These are phyloP conservation scores for Kluyveromyces sp. DNA, from an alignment of 1,139 yeast species.

Conservation along the genomic window DNA sequence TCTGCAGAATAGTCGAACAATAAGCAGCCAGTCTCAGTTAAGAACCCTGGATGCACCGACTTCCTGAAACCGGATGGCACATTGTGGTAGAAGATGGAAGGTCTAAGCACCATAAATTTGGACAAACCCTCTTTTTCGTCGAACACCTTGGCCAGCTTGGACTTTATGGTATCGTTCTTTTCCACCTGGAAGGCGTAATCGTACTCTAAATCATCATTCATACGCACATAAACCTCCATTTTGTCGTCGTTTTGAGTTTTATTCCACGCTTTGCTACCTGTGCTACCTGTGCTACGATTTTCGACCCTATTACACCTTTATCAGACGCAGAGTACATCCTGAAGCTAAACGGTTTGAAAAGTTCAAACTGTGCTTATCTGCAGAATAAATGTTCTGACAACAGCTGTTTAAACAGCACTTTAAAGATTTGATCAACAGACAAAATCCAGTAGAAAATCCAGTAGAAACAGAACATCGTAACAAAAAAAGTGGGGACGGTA, in stretches of 20 bases:
- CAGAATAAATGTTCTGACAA: background rate
- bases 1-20: constrained; percentile 59
- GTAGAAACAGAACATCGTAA: background rate
- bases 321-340: too few species aligned
- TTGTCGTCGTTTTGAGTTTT: too few species aligned
- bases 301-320: too few species aligned
- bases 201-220: constrained; percentile 76
- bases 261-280: too few species aligned
- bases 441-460: background rate
- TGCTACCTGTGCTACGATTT: too few species aligned
- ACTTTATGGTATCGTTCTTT: constrained; percentile 46
- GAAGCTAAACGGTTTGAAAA: too few species aligned
- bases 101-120: constrained; percentile 68
- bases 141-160: constrained; percentile 55
- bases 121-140: constrained; percentile 30
- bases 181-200: constrained; percentile 83
- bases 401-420: background rate
- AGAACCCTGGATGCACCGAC: constrained; percentile 72
- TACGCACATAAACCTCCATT: constrained; percentile 71
- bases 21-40: constrained; percentile 78
- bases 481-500: too few species aligned
- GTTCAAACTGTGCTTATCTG: background rate
- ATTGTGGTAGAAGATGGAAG: constrained; percentile 62
- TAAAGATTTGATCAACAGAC: too few species aligned
- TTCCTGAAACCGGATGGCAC: constrained; percentile 61